Conservation (phyloP, 1,284 basidiomycete species). For the Cryptococcus sp. region DNA sequence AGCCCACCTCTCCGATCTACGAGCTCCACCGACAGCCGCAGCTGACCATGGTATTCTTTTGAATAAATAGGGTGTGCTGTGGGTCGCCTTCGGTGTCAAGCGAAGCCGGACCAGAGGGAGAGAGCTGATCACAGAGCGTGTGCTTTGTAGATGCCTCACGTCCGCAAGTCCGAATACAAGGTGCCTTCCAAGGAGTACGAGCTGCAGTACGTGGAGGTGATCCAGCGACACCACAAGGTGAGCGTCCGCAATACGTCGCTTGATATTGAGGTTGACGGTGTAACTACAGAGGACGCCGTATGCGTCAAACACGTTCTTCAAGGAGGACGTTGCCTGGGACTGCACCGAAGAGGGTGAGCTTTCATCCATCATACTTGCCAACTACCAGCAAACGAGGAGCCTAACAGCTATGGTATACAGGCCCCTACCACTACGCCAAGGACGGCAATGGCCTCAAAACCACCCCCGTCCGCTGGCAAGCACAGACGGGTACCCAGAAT, state of each 20-base stretch:
- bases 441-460: constrained; percentile 13
- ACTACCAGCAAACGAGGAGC: background rate
- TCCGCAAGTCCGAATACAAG: constrained; percentile 27
- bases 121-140: background rate
- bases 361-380: background rate
- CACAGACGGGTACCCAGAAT: constrained; percentile 23
- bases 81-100: background rate
- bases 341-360: constrained; percentile 14
- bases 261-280: constrained; percentile 12
- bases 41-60: background rate
- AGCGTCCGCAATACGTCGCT: background rate
- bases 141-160: constrained; percentile 32
- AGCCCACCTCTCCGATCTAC: background rate
- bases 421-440: constrained; percentile 32
- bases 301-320: constrained; percentile 40
- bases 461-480: constrained; percentile 32
- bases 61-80: constrained; percentile 16
- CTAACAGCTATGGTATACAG: constrained; percentile 2
- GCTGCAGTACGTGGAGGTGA: constrained; percentile 40
- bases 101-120: background rate
- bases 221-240: constrained; percentile 45
- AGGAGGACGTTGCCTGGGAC: constrained; percentile 27
- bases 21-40: no score
- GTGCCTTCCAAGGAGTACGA: constrained; percentile 22
- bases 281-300: constrained; percentile 40